Conservation (phyloP, 2,329 filamentous ascomycete genomes). For the Emergomyces pasteurianus region DNA sequence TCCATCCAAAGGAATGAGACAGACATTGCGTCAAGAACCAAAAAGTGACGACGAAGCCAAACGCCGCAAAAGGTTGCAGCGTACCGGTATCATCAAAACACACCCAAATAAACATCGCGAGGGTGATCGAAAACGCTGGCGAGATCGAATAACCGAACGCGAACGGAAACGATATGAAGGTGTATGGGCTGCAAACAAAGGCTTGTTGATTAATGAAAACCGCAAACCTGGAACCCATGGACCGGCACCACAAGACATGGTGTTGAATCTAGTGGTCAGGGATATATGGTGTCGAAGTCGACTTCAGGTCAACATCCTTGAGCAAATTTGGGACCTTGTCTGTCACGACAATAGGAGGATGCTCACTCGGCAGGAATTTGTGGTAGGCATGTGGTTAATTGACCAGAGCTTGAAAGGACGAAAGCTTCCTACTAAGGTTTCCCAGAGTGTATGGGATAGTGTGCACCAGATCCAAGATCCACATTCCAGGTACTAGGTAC, state of each 20-base stretch:
- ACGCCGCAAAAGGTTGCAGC: slow-evolving; percentile 19
- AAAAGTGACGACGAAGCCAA: slow-evolving; percentile 25
- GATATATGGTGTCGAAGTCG: slow-evolving; percentile 40
- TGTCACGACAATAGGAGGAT: slow-evolving; percentile 27
- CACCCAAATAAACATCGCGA: slow-evolving; percentile 39
- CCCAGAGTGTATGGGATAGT: slow-evolving; percentile 37
- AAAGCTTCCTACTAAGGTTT: slow-evolving; percentile 35
- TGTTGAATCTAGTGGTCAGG: slow-evolving; percentile 34
- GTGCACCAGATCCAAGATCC: slow-evolving; percentile 21
- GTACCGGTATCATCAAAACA: slow-evolving; percentile 27
- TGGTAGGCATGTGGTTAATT: slow-evolving; percentile 40
- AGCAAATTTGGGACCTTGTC: slow-evolving; percentile 37
- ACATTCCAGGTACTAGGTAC: neutral
- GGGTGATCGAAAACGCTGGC: slow-evolving; percentile 36
- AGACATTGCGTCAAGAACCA: slow-evolving; percentile 30
- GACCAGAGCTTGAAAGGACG: slow-evolving; percentile 37
- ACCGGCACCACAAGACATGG: slow-evolving; percentile 26
- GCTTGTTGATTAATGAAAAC: slow-evolving; percentile 13
- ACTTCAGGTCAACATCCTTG: slow-evolving; percentile 26
- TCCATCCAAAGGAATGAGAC: slow-evolving; percentile 27
- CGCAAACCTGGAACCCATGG: slow-evolving; percentile 8
- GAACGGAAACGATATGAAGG: slow-evolving; percentile 39
- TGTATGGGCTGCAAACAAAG: slow-evolving; percentile 40
- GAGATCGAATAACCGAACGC: slow-evolving; percentile 31
- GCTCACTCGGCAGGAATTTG: slow-evolving; percentile 35